Conservation (phyloP, 768 basidiomycete genomes). For the Mycena metata region DNA sequence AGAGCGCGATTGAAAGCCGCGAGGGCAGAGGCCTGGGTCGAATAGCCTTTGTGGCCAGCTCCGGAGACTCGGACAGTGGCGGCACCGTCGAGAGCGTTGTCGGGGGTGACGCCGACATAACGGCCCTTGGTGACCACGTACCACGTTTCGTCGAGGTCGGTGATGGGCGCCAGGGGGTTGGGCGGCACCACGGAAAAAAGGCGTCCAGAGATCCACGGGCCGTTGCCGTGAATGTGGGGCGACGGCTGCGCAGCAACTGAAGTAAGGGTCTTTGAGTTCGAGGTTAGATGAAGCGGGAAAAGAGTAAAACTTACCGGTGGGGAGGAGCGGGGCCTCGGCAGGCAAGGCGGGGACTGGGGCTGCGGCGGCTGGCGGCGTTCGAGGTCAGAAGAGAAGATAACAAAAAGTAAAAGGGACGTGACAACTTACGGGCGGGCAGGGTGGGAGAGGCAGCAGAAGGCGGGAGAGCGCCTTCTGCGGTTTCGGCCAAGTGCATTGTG, state of each 20-base stretch:
- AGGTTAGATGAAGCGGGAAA: too few species aligned
- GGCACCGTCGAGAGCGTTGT: neutral
- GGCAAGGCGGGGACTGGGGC: too few species aligned
- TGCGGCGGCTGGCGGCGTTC: too few species aligned
- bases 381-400: too few species aligned
- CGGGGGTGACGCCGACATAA: constrained; percentile 3
- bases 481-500: too few species aligned
- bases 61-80: constrained; percentile 8
- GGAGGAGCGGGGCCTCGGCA: too few species aligned
- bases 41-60: neutral
- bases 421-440: too few species aligned
- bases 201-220: neutral
- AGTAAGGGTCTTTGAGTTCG: too few species aligned
- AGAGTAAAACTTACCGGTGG: too few species aligned
- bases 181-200: neutral
- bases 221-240: neutral
- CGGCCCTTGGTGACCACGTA: constrained; percentile 17
- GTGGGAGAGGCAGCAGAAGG: too few species aligned
- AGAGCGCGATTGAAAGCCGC: neutral
- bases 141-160: neutral
- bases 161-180: neutral
- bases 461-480: too few species aligned
- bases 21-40: neutral
- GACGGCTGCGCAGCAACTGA: neutral
- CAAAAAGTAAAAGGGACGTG: too few species aligned